A percentile compares a stretch with the other conserved stretches of the same genome.
Conservation (phyloP, 768 basidiomycete species). For the Imleria badia region DNA sequence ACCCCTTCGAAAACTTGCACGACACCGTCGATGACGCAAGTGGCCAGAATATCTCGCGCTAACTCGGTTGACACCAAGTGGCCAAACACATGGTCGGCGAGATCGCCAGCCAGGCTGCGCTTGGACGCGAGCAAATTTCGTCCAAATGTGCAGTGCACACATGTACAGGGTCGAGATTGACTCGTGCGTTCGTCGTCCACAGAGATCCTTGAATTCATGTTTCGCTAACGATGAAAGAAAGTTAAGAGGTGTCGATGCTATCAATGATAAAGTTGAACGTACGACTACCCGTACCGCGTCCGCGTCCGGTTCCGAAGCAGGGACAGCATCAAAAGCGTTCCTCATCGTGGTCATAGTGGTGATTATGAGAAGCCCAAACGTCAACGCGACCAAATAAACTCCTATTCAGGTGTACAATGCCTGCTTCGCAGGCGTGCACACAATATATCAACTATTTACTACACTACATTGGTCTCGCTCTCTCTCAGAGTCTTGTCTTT, state of each 20-base stretch:
- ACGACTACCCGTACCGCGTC: not conserved
- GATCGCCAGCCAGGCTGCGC: not conserved
- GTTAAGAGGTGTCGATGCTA: not conserved
- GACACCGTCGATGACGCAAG: not conserved
- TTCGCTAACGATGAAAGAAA: not conserved
- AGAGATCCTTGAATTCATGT: not conserved
- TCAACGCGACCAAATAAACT: too few relatives aligned
- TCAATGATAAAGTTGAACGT: not conserved
- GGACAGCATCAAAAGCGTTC: too few relatives aligned
- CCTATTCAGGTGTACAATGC: too few relatives aligned
- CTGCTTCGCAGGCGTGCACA: too few relatives aligned
- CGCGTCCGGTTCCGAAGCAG: too few relatives aligned
- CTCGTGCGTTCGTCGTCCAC: too few relatives aligned
- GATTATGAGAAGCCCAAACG: too few relatives aligned
- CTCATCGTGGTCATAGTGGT: too few relatives aligned
- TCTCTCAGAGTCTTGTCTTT: too few relatives aligned
- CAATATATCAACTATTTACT: too few relatives aligned
- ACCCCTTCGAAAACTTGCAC: not conserved
- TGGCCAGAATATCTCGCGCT: not conserved
- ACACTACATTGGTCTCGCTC: too few relatives aligned
- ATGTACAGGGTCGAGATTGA: not conserved
- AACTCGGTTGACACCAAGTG: not conserved
- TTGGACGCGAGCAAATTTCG: not conserved
- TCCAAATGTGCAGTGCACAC: not conserved
- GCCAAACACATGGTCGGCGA: constrained; percentile 11